A percentile compares a stretch with the other conserved stretches of the same genome.
Conservation (phyloP, 345 rosid species). For the Pseudoturritis turrita region DNA sequence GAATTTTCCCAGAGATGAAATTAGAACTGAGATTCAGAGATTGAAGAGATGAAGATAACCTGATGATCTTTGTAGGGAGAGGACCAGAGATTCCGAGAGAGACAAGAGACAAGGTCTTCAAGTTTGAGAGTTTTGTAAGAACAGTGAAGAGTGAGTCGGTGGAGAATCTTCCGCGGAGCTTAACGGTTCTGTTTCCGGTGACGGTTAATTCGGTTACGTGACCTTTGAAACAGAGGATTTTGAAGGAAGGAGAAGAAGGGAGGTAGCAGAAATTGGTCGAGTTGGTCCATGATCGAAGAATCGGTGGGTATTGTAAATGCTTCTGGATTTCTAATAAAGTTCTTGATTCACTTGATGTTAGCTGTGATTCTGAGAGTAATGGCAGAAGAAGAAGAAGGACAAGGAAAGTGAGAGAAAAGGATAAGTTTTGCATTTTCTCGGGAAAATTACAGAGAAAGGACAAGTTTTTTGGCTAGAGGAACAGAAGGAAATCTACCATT, state of each 20-base stretch:
- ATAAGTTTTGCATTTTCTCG: conserved; percentile 19
- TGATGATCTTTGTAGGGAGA: conserved; percentile 55
- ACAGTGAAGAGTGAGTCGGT: conserved; percentile 68
- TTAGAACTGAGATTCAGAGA: conserved; percentile 68
- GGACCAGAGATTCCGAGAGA: conserved; percentile 85
- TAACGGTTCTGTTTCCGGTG: conserved; percentile 54
- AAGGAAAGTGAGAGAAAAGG: conserved; percentile 25
- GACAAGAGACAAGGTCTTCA: conserved; percentile 61
- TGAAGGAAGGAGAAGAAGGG: conserved; percentile 59
- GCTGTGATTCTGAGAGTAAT: conserved; percentile 47
- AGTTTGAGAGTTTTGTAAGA: conserved; percentile 59
- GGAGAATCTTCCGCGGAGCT: conserved; percentile 52
- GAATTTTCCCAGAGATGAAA: conserved; percentile 65
- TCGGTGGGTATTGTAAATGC: conserved; percentile 63
- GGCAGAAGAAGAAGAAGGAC: conserved; percentile 17
- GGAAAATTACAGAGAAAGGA: neutral
- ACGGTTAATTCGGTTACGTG: conserved; percentile 64
- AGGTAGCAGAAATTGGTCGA: conserved; percentile 80
- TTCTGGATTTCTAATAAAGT: conserved; percentile 61
- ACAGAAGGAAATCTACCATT: neutral
- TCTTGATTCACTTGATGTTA: conserved; percentile 49
- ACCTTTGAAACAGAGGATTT: conserved; percentile 49
- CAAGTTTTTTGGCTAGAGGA: neutral
- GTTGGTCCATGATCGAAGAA: conserved; percentile 65
- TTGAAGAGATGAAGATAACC: conserved; percentile 52